Conservation (phyloP, 345 rosid genomes). For the Theobroma cacao region DNA sequence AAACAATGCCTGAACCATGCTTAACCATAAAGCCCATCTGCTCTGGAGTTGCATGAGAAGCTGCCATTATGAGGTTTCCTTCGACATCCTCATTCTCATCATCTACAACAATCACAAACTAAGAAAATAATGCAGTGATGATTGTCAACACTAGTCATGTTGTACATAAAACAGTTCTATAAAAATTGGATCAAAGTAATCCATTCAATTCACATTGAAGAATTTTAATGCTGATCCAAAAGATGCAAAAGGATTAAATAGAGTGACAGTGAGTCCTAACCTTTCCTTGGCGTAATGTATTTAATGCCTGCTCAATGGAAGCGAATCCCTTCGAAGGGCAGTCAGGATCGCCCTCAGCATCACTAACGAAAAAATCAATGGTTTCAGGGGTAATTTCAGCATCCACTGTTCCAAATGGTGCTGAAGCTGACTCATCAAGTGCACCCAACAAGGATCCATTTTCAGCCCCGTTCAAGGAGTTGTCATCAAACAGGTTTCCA, state of each 20-base stretch:
- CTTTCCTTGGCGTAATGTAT: constrained; percentile 63
- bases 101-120: constrained; percentile 90
- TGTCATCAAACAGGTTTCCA: constrained; percentile 45
- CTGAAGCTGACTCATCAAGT: constrained; percentile 34
- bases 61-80: constrained; percentile 85
- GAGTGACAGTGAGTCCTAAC: constrained; percentile 32
- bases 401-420: constrained; percentile 42
- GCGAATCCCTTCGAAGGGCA: constrained; percentile 75
- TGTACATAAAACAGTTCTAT: background rate
- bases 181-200: background rate
- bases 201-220: background rate
- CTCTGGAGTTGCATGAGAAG: constrained; percentile 47
- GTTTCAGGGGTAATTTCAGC: constrained; percentile 67
- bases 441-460: constrained; percentile 41
- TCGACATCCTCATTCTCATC: constrained; percentile 74
- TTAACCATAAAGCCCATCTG: constrained; percentile 62
- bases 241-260: background rate
- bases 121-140: constrained; percentile 19
- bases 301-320: constrained; percentile 62
- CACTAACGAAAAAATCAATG: constrained; percentile 80
- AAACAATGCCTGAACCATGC: constrained; percentile 81
- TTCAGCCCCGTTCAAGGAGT: constrained; percentile 30
- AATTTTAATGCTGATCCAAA: background rate
- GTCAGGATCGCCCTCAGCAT: constrained; percentile 90
- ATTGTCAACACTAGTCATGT: constrained; percentile 14